These are phyloP conservation scores for Metschnikowia kunwiensis DNA, from an alignment of 805 yeast species.

Conservation along the genomic window DNA sequence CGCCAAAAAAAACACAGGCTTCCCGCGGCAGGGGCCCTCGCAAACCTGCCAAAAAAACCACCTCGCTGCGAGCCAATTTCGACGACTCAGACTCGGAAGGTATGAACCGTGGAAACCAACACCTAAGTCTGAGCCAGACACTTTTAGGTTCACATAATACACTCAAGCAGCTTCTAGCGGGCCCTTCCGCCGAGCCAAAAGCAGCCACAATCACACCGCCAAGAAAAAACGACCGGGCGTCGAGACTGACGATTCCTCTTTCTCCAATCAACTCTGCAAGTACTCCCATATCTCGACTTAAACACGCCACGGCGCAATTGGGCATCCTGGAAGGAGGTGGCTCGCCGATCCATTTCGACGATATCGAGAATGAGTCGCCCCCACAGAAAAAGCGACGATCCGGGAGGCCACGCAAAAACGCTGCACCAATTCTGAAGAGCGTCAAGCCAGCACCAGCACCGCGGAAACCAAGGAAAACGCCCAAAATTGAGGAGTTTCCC, in stretches of 20 bases:
- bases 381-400: conserved; percentile 5
- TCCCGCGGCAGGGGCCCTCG: conserved; percentile 2
- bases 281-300: conserved; percentile 18
- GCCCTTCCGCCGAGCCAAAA: conserved; percentile 1
- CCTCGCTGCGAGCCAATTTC: conserved; percentile 2
- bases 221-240: conserved; percentile 4
- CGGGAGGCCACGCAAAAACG: background rate
- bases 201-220: conserved; percentile 4
- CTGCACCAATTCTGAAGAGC: background rate
- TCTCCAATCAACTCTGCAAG: conserved; percentile 15
- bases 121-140: conserved; percentile 12
- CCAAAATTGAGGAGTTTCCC: conserved; percentile 2
- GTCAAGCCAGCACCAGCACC: too few species aligned
- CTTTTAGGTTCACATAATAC: conserved; percentile 17
- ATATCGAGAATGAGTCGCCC: conserved; percentile 8
- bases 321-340: conserved; percentile 1
- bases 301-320: conserved; percentile 15
- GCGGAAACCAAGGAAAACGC: conserved; percentile 3
- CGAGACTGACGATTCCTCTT: conserved; percentile 1
- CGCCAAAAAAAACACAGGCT: conserved; percentile 10
- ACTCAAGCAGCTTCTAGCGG: conserved; percentile 18
- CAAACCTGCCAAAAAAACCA: background rate
- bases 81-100: conserved; percentile 13
- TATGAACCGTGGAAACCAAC: conserved; percentile 1
- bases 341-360: conserved; percentile 10